Base-by-base conservation (phyloP, 208 protist genomes). In the Leishmania turanica region DNA sequence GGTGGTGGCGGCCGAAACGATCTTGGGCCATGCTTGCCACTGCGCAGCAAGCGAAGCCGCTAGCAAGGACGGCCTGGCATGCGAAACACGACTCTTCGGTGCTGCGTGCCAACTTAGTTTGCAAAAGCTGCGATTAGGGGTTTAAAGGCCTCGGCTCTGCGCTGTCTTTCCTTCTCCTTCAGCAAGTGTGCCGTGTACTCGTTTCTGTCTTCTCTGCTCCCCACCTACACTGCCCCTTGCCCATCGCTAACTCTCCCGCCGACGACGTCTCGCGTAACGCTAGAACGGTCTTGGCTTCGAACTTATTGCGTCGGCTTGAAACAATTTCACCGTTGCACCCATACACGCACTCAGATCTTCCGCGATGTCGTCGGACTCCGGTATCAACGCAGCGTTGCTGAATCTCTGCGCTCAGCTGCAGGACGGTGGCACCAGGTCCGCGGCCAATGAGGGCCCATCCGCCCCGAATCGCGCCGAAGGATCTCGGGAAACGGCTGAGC, bases 341-440 rank as follows among this genome's bases (percentile, higher is more conserved):
- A 31, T n/a, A 71, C 66, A 71, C 66, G 5, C 4, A 37, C 42
- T 5, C 69, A 40, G 1, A 7, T 47, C 1, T 27, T 15, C 54
- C 8, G 17, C 37, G 7, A 88, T 88, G 85, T 88, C 85, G 1
- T 47, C 45, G 19, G 81, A 84, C 53, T 62, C 85, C 31, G 54
- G 24, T n/a, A 71, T 88, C 62, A 88, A 85, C 53, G 76, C 85
- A 15, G 81, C 81, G 40, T 54, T 88, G 62, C 56, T 88, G 56
- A 78, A 84, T n/a, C 70, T 88, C 72, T 88, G 85, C 31, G 85
- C 85, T 37, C 79, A 84, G 76, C 51, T 82, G 72, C 77, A 81
- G 49, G 79, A 70, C 45, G 45, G 62, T 42, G 47, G 31, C 31
- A 13, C 19, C 9, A 19, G 24, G 3, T 17, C 40, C 42, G n/a